phyloP scores from a whole-genome alignment of 2,329 filamentous ascomycete genomes.

The Emmonsiellopsis sp. region DNA sequence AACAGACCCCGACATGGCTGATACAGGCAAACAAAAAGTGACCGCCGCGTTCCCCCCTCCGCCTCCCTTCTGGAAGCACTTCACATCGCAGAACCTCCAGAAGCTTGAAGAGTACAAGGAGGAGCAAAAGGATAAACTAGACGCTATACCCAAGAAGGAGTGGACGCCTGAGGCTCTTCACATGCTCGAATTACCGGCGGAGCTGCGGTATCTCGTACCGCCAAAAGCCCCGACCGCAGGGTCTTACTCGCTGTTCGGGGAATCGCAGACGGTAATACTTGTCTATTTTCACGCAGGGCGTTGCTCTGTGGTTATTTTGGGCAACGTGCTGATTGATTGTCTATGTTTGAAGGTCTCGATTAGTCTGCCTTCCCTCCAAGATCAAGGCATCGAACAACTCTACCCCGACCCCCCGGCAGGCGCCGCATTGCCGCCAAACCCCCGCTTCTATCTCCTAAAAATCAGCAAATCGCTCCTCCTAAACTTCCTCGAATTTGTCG shows the following conservation, averaged over 20 bases:
- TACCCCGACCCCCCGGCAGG: constrained; percentile 43
- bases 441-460: constrained; percentile 56
- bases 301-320: constrained; percentile 4
- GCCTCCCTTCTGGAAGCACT: constrained; percentile 81
- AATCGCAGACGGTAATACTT: constrained; percentile 46
- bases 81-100: constrained; percentile 64
- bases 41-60: constrained; percentile 72
- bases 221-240: constrained; percentile 63
- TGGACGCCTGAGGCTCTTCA: constrained; percentile 26
- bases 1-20: constrained; percentile 44
- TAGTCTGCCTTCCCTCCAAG: constrained; percentile 56
- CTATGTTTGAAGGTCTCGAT: constrained; percentile 39
- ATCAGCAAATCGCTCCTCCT: constrained; percentile 77
- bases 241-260: constrained; percentile 67
- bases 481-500: constrained; percentile 78
- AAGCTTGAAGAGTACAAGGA: constrained; percentile 45
- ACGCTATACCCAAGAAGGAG: constrained; percentile 12
- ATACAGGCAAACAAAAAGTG: constrained; percentile 38
- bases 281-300: not conserved
- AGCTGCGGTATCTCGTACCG: constrained; percentile 70
- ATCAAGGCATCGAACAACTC: constrained; percentile 62
- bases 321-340: constrained; percentile 9
- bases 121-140: constrained; percentile 20
- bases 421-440: constrained; percentile 44
- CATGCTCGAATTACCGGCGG: constrained; percentile 49